These are phyloP conservation scores for Oldenlandia corymbosa DNA, from an alignment of 257 asterid species.

Conservation along the genomic window DNA sequence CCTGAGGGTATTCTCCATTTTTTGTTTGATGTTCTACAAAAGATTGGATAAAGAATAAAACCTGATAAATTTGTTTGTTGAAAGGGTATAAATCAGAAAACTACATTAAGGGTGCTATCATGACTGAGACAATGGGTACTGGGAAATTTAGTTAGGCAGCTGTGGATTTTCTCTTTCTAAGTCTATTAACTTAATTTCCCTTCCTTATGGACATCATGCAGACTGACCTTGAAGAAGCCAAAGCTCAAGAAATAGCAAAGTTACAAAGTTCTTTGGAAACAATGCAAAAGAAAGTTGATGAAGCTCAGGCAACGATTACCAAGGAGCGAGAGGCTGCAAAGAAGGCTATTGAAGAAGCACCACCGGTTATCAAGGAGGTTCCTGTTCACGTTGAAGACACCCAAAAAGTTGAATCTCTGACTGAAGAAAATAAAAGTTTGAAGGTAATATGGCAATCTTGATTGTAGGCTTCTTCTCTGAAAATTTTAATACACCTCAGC, in stretches of 20 bases:
- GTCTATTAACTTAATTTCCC: not conserved
- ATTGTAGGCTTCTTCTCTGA: no score
- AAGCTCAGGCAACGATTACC: constrained; percentile 52
- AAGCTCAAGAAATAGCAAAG: constrained; percentile 71
- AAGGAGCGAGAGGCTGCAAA: constrained; percentile 86
- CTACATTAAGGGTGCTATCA: not conserved
- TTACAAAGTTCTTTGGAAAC: constrained; percentile 59
- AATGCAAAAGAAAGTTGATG: constrained; percentile 76
- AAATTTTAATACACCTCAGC: not conserved
- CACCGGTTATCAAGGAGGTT: constrained; percentile 84
- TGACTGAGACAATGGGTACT: not conserved
- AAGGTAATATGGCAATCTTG: constrained; percentile 44
- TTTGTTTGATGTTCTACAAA: not conserved
- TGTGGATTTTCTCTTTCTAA: not conserved
- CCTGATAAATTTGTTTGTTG: not conserved
- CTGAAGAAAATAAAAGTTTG: constrained; percentile 56
- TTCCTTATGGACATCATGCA: constrained; percentile 27
- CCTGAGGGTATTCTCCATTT: constrained; percentile 52
- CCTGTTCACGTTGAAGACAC: constrained; percentile 89
- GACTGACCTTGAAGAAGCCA: constrained; percentile 93
- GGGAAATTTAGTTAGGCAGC: not conserved
- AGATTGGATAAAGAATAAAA: not conserved
- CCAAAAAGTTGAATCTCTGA: constrained; percentile 63
- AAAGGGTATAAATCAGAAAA: not conserved
- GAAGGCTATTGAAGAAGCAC: constrained; percentile 91